Conservation (phyloP, 116 monocot species). For the Dioscorea cayenensis region DNA sequence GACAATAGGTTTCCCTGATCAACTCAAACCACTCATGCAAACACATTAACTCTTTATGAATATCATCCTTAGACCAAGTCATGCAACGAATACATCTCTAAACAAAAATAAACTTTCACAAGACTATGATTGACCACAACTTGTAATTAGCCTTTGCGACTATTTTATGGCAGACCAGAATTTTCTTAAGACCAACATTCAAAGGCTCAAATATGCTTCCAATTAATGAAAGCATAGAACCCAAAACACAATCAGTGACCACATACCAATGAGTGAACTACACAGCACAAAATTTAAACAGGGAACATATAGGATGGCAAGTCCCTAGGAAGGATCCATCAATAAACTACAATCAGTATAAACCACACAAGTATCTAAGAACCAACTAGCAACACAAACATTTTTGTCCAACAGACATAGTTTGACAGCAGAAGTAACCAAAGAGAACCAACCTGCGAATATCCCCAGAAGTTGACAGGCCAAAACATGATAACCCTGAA, state of each 20-base stretch:
- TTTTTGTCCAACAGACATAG: not conserved
- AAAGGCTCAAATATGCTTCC: not conserved
- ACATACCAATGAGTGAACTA: not conserved
- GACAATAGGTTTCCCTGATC: too few species aligned
- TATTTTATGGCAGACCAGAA: not conserved
- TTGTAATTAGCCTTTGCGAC: too few species aligned
- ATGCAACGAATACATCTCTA: too few species aligned
- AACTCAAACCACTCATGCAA: too few species aligned
- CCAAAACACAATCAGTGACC: too few species aligned
- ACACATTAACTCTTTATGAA: too few species aligned
- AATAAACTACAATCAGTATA: constrained; percentile 1
- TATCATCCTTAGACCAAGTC: too few species aligned
- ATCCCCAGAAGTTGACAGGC: not conserved
- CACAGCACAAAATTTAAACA: not conserved
- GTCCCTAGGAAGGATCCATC: not conserved
- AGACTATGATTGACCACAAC: too few species aligned
- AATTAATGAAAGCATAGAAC: too few species aligned
- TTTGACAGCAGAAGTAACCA: not conserved
- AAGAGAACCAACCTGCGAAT: not conserved
- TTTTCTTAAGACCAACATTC: not conserved
- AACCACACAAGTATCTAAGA: not conserved
- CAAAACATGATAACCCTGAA: constrained; percentile 1
- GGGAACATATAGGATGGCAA: not conserved
- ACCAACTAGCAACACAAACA: not conserved
- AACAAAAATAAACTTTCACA: too few species aligned